A percentile compares a stretch with the other conserved stretches of the same genome.
Conservation (phyloP, 768 basidiomycete species). For the Auriculariales sp. region DNA sequence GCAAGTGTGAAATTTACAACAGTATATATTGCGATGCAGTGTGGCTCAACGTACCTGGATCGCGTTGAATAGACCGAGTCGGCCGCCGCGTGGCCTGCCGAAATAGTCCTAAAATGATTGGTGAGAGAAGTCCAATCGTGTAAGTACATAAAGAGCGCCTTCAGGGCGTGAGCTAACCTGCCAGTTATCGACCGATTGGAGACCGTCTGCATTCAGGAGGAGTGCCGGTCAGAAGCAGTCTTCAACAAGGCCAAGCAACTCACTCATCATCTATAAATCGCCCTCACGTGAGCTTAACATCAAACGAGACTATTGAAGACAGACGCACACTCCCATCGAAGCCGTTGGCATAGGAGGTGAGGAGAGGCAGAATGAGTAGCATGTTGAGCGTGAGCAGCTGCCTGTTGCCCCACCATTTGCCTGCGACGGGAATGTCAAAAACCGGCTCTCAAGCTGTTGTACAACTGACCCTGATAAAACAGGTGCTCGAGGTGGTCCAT, state of each 20-base stretch:
- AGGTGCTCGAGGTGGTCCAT: constrained; percentile 45
- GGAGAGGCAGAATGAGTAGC: constrained; percentile 12
- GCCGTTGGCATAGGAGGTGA: constrained; percentile 14
- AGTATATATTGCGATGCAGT: no score
- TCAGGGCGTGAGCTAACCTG: no score
- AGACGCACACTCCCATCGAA: constrained; percentile 14
- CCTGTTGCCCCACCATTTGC: constrained; percentile 7
- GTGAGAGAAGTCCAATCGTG: constrained; percentile 51
- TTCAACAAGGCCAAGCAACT: no score
- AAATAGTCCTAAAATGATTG: constrained; percentile 52
- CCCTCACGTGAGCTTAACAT: constrained; percentile 59
- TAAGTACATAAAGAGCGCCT: background rate
- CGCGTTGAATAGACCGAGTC: constrained; percentile 55
- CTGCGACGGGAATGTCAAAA: background rate
- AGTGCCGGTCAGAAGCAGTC: background rate
- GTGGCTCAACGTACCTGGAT: constrained; percentile 37
- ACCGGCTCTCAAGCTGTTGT: background rate
- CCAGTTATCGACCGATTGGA: background rate
- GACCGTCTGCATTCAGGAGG: background rate
- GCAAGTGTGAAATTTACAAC: background rate
- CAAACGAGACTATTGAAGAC: constrained; percentile 22
- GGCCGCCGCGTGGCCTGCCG: constrained; percentile 37
- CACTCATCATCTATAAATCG: background rate
- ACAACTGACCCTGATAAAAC: constrained; percentile 48
- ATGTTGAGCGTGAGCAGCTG: constrained; percentile 10